These are phyloP conservation scores for Collybiopsis luxurians DNA, from an alignment of 768 basidiomycete genomes.

Conservation along the genomic window DNA sequence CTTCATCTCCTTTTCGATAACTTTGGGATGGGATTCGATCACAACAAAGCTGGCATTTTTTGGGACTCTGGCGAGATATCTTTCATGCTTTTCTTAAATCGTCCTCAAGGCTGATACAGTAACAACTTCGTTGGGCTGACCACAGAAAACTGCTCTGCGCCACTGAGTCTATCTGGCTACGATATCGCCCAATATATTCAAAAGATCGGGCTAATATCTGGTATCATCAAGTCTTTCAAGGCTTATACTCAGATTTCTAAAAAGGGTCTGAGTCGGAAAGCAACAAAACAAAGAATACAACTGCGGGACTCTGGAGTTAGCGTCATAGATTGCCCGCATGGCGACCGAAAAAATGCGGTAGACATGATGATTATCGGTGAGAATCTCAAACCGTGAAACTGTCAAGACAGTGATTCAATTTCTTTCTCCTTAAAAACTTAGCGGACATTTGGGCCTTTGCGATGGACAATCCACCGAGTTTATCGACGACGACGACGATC, in stretches of 20 bases:
- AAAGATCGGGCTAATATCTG: constrained; percentile 22
- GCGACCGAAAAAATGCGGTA: constrained; percentile 36
- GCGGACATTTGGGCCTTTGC: constrained; percentile 29
- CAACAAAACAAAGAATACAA: too few species aligned
- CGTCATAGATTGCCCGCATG: constrained; percentile 38
- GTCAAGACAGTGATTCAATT: not conserved
- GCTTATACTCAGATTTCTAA: constrained; percentile 29
- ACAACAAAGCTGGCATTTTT: too few species aligned
- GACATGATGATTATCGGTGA: constrained; percentile 52
- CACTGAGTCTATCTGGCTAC: constrained; percentile 23
- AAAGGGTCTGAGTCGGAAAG: constrained; percentile 8
- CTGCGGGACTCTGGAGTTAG: constrained; percentile 19
- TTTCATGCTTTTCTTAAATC: not conserved
- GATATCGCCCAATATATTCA: constrained; percentile 26
- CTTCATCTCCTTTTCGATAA: too few species aligned
- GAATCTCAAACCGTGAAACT: not conserved
- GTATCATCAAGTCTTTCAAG: constrained; percentile 28
- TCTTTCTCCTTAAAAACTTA: constrained; percentile 23
- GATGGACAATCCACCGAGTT: constrained; percentile 53
- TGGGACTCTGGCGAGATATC: constrained; percentile 39
- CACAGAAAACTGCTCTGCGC: constrained; percentile 30
- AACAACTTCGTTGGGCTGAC: not conserved
- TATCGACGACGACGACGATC: constrained; percentile 51
- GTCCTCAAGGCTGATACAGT: not conserved
- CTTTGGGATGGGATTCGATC: too few species aligned